Percentiles rank a stretch among this genome's conserved stretches.
These are phyloP conservation scores for Ramalina peruviana DNA, from an alignment of 495 filamentous ascomycete genomes.

Conservation along the genomic window DNA sequence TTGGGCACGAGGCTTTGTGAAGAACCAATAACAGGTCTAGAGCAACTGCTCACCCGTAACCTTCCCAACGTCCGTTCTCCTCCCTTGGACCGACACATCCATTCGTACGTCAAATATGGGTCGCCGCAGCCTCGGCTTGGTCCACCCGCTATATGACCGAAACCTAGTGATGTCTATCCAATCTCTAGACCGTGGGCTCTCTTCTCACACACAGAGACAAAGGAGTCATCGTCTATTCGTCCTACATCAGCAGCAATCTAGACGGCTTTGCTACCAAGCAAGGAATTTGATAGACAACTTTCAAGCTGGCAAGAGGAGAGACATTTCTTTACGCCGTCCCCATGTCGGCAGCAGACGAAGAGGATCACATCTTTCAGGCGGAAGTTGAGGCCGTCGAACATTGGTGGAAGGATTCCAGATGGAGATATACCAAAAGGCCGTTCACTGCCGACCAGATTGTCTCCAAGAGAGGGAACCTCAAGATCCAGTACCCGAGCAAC, in stretches of 20 bases:
- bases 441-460: slow-evolving; percentile 97
- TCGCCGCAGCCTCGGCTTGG: background rate
- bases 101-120: background rate
- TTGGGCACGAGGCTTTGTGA: no score
- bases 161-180: no score
- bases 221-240: no score
- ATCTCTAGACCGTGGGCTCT: no score
- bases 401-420: slow-evolving; percentile 89
- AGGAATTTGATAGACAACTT: background rate
- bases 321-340: slow-evolving; percentile 8
- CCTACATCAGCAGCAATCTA: no score
- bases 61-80: background rate
- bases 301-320: background rate
- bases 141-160: background rate
- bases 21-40: no score
- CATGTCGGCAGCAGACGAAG: slow-evolving; percentile 46
- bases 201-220: no score
- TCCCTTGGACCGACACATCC: slow-evolving; percentile 1
- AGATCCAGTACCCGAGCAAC: slow-evolving; percentile 85
- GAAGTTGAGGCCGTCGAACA: slow-evolving; percentile 79
- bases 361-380: slow-evolving; percentile 63
- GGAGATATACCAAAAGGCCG: slow-evolving; percentile 82
- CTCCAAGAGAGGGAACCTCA: slow-evolving; percentile 80
- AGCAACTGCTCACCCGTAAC: background rate
- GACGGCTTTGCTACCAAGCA: background rate